A percentile compares a stretch with the other conserved stretches of the same genome.
These are phyloP conservation scores for Hypsizygus marmoreus DNA, from an alignment of 768 basidiomycete genomes.

Conservation along the genomic window DNA sequence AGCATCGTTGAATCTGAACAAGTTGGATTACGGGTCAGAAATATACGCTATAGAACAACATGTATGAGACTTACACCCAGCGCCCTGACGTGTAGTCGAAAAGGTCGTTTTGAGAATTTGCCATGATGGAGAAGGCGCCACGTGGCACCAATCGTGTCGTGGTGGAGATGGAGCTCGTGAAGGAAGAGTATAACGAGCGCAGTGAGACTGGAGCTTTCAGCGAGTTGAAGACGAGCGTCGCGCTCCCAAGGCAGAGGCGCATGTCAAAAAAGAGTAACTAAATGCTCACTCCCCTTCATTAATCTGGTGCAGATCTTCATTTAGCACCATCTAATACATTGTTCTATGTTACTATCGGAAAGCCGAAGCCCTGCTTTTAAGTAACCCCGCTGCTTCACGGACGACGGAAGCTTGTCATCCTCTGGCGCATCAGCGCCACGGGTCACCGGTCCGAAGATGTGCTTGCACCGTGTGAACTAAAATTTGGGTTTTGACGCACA, in stretches of 20 bases:
- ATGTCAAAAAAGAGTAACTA: not conserved
- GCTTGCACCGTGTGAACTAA: too few relatives aligned
- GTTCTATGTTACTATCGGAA: too few relatives aligned
- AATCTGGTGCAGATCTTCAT: too few relatives aligned
- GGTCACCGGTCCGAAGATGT: too few relatives aligned
- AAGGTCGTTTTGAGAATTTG: conserved; percentile 31
- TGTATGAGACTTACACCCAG: conserved; percentile 43
- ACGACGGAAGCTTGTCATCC: too few relatives aligned
- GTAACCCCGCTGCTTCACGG: too few relatives aligned
- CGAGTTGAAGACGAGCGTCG: conserved; percentile 28
- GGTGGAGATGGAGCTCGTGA: conserved; percentile 24
- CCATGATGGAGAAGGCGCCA: conserved; percentile 33
- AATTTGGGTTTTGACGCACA: too few relatives aligned
- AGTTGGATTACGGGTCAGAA: conserved; percentile 26
- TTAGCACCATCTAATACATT: too few relatives aligned
- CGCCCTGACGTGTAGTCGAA: conserved; percentile 45
- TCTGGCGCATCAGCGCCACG: too few relatives aligned
- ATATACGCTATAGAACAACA: conserved; percentile 25
- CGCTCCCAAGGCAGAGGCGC: too few relatives aligned
- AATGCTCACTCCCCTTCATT: not conserved
- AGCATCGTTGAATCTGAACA: conserved; percentile 40
- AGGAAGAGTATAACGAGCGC: conserved; percentile 22
- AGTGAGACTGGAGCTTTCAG: conserved; percentile 25
- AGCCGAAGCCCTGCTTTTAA: too few relatives aligned
- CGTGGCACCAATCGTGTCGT: conserved; percentile 26